These are phyloP conservation scores for Eimeria tenella DNA, from an alignment of 169 alveolate species.

Conservation along the genomic window DNA sequence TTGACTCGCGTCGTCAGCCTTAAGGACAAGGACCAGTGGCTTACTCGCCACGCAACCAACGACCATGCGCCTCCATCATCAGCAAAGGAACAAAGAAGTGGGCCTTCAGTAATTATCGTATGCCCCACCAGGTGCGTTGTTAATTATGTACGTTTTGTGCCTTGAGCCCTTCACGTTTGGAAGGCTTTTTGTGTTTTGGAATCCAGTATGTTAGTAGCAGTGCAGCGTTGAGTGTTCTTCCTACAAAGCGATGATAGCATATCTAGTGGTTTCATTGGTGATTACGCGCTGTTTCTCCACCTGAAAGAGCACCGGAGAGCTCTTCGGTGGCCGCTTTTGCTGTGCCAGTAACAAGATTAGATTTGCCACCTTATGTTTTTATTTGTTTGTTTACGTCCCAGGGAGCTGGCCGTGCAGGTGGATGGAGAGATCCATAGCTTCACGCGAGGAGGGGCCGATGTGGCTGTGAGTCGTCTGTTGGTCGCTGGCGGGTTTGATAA, in stretches of 20 bases:
- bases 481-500: conserved; percentile 79
- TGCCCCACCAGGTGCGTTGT: conserved; percentile 75
- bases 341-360: too few relatives aligned
- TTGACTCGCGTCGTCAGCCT: conserved; percentile 94
- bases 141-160: not conserved
- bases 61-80: conserved; percentile 6
- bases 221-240: not conserved
- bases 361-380: not conserved
- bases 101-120: conserved; percentile 69
- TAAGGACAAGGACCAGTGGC: conserved; percentile 90
- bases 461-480: conserved; percentile 69
- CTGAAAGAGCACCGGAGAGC: too few relatives aligned
- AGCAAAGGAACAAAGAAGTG: conserved; percentile 32
- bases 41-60: conserved; percentile 22
- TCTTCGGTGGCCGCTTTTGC: too few relatives aligned
- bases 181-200: not conserved
- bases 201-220: not conserved
- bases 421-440: conserved; percentile 78
- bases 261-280: too few relatives aligned
- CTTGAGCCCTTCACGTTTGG: not conserved
- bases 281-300: too few relatives aligned
- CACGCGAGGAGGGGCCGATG: conserved; percentile 61
- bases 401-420: conserved; percentile 79
- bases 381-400: not conserved
- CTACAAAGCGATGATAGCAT: not conserved